Conservation (phyloP, 1,284 basidiomycete genomes). For the Cutaneotrichosporon cavernicola region DNA sequence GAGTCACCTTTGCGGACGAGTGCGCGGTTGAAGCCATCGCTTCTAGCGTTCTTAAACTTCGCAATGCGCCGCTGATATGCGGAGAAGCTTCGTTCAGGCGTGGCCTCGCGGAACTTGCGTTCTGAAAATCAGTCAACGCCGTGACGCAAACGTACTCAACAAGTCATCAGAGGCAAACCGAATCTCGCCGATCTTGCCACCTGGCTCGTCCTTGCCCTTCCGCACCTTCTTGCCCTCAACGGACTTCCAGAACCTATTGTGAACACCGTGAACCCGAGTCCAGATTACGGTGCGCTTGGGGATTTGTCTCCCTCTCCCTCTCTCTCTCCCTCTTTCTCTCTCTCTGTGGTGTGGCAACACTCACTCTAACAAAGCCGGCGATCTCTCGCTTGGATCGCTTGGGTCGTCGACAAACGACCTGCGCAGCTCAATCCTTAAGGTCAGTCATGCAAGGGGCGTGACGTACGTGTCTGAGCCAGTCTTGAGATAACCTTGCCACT, state of each 20-base stretch:
- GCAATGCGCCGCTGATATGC: constrained; percentile 28
- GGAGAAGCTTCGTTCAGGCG: constrained; percentile 26
- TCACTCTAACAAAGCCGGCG: constrained; percentile 22
- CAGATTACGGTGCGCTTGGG: background rate
- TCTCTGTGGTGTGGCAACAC: constrained; percentile 3
- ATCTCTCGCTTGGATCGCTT: constrained; percentile 13
- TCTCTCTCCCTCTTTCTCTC: too few species aligned
- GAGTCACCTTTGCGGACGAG: constrained; percentile 34
- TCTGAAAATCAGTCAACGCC: background rate
- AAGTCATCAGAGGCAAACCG: constrained; percentile 24
- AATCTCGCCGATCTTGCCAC: constrained; percentile 26
- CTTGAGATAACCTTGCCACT: constrained; percentile 43
- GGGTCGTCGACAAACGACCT: constrained; percentile 17
- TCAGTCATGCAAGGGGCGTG: background rate
- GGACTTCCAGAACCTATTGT: constrained; percentile 33
- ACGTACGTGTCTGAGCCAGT: constrained; percentile 35
- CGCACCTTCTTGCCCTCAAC: constrained; percentile 15
- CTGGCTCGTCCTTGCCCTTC: constrained; percentile 27
- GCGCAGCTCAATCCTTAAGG: constrained; percentile 29
- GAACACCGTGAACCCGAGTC: constrained; percentile 3
- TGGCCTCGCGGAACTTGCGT: constrained; percentile 8
- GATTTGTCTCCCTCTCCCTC: too few species aligned
- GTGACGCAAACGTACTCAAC: constrained; percentile 27
- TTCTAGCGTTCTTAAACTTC: constrained; percentile 23
- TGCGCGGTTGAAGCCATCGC: background rate